These are phyloP conservation scores for Cucurbita maxima DNA, from an alignment of 306 rosid species.

Conservation along the genomic window DNA sequence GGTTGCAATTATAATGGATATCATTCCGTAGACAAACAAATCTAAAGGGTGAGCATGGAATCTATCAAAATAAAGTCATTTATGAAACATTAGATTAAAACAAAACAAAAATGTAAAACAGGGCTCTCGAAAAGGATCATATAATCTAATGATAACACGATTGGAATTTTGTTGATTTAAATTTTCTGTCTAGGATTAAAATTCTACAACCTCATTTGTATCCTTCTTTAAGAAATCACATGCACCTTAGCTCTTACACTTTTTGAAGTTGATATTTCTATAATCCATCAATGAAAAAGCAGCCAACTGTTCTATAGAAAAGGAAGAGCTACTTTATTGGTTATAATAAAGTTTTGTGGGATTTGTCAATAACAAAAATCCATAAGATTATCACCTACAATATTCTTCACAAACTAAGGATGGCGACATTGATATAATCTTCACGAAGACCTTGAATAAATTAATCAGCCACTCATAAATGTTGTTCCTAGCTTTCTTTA, in stretches of 20 bases:
- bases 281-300: not conserved
- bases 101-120: not conserved
- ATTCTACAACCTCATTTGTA: not conserved
- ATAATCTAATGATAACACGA: not conserved
- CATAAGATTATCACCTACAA: not conserved
- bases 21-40: not conserved
- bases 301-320: not conserved
- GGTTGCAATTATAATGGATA: not conserved
- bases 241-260: not conserved
- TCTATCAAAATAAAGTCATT: not conserved
- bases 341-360: not conserved
- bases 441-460: not conserved
- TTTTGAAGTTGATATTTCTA: not conserved
- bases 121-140: not conserved
- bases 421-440: not conserved
- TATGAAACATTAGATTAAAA: not conserved
- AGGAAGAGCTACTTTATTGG: not conserved
- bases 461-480: not conserved
- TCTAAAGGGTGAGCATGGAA: not conserved
- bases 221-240: not conserved
- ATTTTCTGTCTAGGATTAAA: not conserved
- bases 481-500: not conserved
- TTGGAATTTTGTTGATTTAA: not conserved
- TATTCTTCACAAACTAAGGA: not conserved
- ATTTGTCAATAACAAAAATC: not conserved